phyloP scores from a whole-genome alignment of 1,284 basidiomycete species.

The Blastosporella zonata region DNA sequence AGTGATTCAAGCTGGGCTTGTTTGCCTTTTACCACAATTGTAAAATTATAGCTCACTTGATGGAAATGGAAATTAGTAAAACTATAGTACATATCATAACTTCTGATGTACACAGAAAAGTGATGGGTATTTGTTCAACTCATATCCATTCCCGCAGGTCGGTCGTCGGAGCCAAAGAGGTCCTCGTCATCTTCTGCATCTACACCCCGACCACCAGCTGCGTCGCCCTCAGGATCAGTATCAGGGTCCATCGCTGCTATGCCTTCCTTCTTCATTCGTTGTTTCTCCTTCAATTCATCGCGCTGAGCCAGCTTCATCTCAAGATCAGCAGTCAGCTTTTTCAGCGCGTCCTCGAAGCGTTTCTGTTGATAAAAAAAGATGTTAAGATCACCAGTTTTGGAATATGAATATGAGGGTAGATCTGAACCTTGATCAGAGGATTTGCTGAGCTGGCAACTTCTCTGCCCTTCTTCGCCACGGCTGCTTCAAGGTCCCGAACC shows the following conservation, averaged over 20 bases:
- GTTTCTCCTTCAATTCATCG: constrained; percentile 73
- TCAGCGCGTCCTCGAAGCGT: constrained; percentile 91
- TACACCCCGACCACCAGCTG: constrained; percentile 37
- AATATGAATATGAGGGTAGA: neutral
- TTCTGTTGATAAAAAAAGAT: constrained; percentile 56
- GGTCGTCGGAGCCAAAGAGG: constrained; percentile 58
- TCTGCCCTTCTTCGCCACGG: constrained; percentile 81
- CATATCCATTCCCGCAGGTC: constrained; percentile 28
- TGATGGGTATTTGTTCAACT: constrained; percentile 16
- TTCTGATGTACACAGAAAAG: neutral
- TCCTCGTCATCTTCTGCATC: constrained; percentile 38
- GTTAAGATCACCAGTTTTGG: constrained; percentile 1
- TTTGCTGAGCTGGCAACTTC: constrained; percentile 89
- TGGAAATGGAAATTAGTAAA: neutral
- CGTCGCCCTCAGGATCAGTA: constrained; percentile 42
- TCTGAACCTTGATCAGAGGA: constrained; percentile 76
- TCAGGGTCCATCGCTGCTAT: constrained; percentile 41
- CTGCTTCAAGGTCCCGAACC: constrained; percentile 85
- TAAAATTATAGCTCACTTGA: neutral
- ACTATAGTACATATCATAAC: neutral
- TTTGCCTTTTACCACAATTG: constrained; percentile 40
- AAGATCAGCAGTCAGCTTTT: constrained; percentile 82
- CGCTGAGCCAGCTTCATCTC: constrained; percentile 83
- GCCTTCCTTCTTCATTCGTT: constrained; percentile 64
- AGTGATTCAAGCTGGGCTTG: constrained; percentile 63